phyloP scores from a whole-genome alignment of 2,329 filamentous ascomycete species.

The Trichoderma lentiforme region DNA sequence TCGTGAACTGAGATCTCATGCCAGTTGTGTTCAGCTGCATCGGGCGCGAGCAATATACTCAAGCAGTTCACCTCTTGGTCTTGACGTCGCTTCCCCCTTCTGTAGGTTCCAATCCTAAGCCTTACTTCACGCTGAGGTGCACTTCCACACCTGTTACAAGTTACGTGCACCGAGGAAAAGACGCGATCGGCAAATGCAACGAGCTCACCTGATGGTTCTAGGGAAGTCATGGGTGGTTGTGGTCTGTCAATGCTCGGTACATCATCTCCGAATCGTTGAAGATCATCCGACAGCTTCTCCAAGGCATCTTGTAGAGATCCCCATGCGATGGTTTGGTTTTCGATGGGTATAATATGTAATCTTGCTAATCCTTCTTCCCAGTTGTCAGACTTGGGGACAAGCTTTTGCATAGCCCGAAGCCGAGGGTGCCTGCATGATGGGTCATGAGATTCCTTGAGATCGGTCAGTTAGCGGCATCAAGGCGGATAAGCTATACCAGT shows the following conservation, averaged over 20 bases:
- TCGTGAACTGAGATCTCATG: neutral
- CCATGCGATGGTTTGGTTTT: neutral
- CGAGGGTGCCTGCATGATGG: neutral
- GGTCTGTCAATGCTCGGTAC: neutral
- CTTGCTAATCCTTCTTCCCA: neutral
- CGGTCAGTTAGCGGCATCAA: neutral
- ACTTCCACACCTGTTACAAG: neutral
- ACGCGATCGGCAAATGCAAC: neutral
- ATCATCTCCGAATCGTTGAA: neutral
- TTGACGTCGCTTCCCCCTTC: neutral
- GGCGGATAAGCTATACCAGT: neutral
- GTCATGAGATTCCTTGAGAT: neutral
- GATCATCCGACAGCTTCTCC: neutral
- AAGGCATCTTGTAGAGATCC: neutral
- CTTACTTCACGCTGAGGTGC: neutral
- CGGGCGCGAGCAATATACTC: neutral
- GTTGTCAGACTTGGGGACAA: neutral
- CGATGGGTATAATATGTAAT: neutral
- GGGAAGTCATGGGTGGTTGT: neutral
- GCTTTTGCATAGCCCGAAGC: neutral
- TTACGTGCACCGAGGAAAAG: neutral
- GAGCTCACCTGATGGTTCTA: neutral
- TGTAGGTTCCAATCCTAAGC: neutral
- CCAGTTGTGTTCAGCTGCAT: neutral
- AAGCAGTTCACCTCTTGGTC: neutral